Base-by-base conservation (phyloP, 331 rosid genomes). In the Telfairia occidentalis region DNA sequence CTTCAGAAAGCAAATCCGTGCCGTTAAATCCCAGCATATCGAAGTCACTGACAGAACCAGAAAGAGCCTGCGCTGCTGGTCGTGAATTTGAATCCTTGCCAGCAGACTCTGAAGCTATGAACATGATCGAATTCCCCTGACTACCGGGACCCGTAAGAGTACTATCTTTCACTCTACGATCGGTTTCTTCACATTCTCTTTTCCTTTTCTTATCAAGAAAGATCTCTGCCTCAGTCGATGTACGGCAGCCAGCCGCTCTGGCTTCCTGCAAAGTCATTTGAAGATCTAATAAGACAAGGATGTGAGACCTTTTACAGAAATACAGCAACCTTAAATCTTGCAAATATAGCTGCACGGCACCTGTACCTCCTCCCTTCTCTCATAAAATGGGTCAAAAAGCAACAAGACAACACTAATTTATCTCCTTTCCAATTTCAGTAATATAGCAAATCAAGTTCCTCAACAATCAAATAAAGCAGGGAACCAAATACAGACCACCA, bases 1-100 rank as follows among this genome's bases (percentile, higher is more conserved):
- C 80, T 82, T 89, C 97, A 52, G 97, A 90, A 77, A 95, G 96
- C 58, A 92, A 75, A 84, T 92, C 97, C 12, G 88, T 85, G 24
- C 92, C 93, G 79, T 83, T 83, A 81, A 86, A 83, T 81, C 96
- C 92, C 34, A 84, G 52, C 12, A 75, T 67, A 81, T 86, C 97
- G 77, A 89, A 79, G 58, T 87, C 91, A 71, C 82, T 79, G 71
- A 78, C 79, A 55, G 92, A 87, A 81, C 86, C 86, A 18, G 95
- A 83, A 61, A 84, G 54, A 38, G 86, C 90, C 75, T 86, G 92
- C 38, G 81, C 90, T 9, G 86, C 85, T 45, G 92, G 88, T 82
- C 96, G 83, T 60, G 82, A 83, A 70, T 83, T 84, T 42, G 82
- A 73, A 82, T 88, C 96, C 85, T 86, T 91, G 70, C 84, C 77